Evolutionary conservation across 2,329 filamentous ascomycete species (phyloP).

Genomic region (Exophiala sideris): DNA sequence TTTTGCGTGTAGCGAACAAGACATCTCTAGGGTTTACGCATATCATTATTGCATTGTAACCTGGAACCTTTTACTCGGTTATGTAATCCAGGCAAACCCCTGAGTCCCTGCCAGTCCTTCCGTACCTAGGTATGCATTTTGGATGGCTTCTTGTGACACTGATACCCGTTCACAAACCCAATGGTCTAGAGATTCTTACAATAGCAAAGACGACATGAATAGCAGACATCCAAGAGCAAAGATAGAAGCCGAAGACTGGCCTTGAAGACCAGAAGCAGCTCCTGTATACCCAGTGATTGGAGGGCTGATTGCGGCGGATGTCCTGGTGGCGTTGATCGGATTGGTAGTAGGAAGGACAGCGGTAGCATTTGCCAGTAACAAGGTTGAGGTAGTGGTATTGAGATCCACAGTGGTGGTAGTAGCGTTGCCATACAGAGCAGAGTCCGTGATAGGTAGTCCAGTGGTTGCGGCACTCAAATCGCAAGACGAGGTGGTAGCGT

Average conservation of each 20-base stretch:
- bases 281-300: slow-evolving; percentile 19
- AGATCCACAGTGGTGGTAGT: slow-evolving; percentile 15
- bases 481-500: slow-evolving; percentile 9
- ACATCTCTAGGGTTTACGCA: not conserved
- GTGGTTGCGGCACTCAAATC: slow-evolving; percentile 13
- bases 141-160: too few relatives aligned
- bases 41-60: not conserved
- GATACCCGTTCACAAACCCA: not conserved
- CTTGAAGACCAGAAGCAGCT: slow-evolving; percentile 10
- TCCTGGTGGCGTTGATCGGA: slow-evolving; percentile 9
- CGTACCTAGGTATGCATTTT: not conserved
- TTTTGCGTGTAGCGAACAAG: not conserved
- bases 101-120: not conserved
- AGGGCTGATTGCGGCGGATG: slow-evolving; percentile 15
- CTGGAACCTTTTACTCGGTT: not conserved
- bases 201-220: slow-evolving; percentile 14
- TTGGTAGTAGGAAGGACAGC: slow-evolving; percentile 4
- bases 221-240: slow-evolving; percentile 19
- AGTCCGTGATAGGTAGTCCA: slow-evolving; percentile 17
- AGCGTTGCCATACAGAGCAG: slow-evolving; percentile 15
- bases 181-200: not conserved
- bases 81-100: not conserved
- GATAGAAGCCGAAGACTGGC: slow-evolving; percentile 10
- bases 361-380: slow-evolving; percentile 17
- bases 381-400: slow-evolving; percentile 23